Conservation (phyloP, 495 filamentous ascomycete species). For the Xylaria acuta region DNA sequence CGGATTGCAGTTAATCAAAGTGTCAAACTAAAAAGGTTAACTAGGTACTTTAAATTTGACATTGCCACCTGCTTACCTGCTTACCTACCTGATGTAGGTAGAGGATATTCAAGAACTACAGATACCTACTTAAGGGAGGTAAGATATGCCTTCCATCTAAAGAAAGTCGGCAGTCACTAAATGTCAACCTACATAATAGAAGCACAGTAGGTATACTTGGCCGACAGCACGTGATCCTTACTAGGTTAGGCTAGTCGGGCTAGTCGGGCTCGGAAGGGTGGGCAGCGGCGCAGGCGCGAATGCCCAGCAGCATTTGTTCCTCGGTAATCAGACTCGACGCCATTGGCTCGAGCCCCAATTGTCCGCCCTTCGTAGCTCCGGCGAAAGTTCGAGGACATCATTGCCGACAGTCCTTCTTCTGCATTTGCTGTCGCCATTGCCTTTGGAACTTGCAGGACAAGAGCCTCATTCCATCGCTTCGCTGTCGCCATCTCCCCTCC, state of each 20-base stretch:
- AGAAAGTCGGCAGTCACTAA: no score
- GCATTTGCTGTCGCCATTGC: constrained; percentile 4
- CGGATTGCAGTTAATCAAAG: background rate
- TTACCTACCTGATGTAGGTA: background rate
- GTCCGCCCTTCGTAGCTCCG: constrained; percentile 35
- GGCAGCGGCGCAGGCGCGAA: constrained; percentile 9
- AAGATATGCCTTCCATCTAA: no score
- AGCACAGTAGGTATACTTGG: no score
- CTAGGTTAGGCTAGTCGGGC: background rate
- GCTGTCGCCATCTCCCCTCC: constrained; percentile 29
- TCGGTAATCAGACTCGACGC: constrained; percentile 45
- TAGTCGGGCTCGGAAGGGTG: constrained; percentile 15
- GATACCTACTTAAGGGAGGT: no score
- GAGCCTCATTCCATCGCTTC: constrained; percentile 30
- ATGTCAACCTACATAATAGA: no score
- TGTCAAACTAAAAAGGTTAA: background rate
- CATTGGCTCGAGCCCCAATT: constrained; percentile 40
- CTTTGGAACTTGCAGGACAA: constrained; percentile 39
- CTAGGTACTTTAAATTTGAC: no score
- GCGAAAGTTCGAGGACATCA: constrained; percentile 42
- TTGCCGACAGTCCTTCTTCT: constrained; percentile 28
- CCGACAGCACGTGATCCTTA: constrained; percentile 8
- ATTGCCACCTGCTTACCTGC: no score
- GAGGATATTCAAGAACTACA: background rate
- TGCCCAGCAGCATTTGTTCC: constrained; percentile 31